These are phyloP conservation scores for Alternaria sp. DNA, from an alignment of 2,329 filamentous ascomycete genomes.

Conservation along the genomic window DNA sequence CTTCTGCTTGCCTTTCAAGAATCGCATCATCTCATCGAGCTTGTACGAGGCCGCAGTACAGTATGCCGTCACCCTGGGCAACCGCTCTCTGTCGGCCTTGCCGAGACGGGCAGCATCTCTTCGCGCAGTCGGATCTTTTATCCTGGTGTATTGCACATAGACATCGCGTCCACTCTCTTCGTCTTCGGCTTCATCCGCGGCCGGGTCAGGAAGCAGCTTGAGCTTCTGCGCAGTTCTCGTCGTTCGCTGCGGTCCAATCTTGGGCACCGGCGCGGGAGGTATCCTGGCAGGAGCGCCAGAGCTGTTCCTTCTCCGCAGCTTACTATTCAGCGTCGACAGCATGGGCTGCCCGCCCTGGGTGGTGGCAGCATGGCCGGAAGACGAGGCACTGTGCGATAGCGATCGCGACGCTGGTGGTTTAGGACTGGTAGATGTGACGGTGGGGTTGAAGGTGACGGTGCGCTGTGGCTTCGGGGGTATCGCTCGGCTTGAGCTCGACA, in stretches of 20 bases:
- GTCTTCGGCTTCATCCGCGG: constrained; percentile 76
- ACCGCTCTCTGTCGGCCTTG: constrained; percentile 85
- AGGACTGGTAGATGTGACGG: constrained; percentile 56
- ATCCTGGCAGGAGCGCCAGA: constrained; percentile 67
- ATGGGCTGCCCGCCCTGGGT: constrained; percentile 50
- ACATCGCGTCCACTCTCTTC: constrained; percentile 95
- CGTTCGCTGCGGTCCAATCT: constrained; percentile 92
- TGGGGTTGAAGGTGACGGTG: constrained; percentile 78
- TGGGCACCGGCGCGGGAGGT: constrained; percentile 58
- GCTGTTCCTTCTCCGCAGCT: constrained; percentile 84
- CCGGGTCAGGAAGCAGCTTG: constrained; percentile 92
- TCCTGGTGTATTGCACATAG: constrained; percentile 96
- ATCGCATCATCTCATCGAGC: constrained; percentile 87
- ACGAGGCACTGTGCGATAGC: constrained; percentile 33
- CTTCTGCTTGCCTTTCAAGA: constrained; percentile 83
- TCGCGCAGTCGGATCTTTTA: constrained; percentile 93
- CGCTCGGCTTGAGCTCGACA: constrained; percentile 34
- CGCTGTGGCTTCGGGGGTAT: constrained; percentile 55
- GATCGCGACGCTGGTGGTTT: constrained; percentile 43
- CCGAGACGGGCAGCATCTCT: constrained; percentile 90
- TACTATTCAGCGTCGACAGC: constrained; percentile 83
- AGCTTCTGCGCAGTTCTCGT: constrained; percentile 96
- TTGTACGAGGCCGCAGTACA: constrained; percentile 93
- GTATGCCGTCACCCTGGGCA: constrained; percentile 94
- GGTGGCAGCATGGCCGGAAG: constrained; percentile 40